A percentile compares a stretch with the other conserved stretches of the same genome.
These are phyloP conservation scores for Ophiocordyceps camponoti-leonardi DNA, from an alignment of 2,329 filamentous ascomycete species.

Conservation along the genomic window DNA sequence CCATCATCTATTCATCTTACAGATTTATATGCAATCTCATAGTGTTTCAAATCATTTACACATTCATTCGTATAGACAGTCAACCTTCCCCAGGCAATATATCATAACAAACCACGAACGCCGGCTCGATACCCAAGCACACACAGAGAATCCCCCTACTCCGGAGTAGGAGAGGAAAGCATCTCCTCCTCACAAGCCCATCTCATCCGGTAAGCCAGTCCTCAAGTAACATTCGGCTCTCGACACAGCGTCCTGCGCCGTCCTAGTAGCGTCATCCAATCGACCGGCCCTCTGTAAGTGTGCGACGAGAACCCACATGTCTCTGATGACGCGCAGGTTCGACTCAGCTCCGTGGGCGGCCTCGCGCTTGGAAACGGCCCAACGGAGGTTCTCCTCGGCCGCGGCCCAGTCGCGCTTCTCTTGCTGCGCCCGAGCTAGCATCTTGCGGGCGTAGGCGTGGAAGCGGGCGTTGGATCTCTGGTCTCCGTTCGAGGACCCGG, in stretches of 20 bases:
- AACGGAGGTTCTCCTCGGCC: constrained; percentile 16
- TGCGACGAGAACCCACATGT: constrained; percentile 20
- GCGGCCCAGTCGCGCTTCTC: constrained; percentile 13
- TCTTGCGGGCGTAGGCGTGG: constrained; percentile 20
- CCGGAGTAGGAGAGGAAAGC: too few species aligned
- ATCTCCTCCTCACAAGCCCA: too few species aligned
- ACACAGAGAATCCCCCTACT: too few species aligned
- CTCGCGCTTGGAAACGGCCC: constrained; percentile 16
- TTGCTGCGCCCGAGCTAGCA: constrained; percentile 18
- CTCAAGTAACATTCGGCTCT: constrained; percentile 15
- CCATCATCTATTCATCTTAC: too few species aligned
- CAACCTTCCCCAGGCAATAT: too few species aligned
- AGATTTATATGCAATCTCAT: too few species aligned
- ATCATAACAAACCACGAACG: too few species aligned
- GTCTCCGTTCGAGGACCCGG: constrained; percentile 5
- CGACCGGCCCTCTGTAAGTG: constrained; percentile 15
- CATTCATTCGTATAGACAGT: too few species aligned
- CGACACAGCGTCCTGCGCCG: constrained; percentile 14
- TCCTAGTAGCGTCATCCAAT: constrained; percentile 9
- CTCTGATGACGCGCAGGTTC: constrained; percentile 18
- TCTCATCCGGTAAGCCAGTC: constrained; percentile 1
- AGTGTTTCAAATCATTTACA: too few species aligned
- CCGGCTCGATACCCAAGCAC: too few species aligned
- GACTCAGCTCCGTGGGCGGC: constrained; percentile 16
- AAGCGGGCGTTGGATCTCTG: constrained; percentile 16